Base-by-base conservation (phyloP, 345 rosid genomes). In the Rubroshorea leprosula region DNA sequence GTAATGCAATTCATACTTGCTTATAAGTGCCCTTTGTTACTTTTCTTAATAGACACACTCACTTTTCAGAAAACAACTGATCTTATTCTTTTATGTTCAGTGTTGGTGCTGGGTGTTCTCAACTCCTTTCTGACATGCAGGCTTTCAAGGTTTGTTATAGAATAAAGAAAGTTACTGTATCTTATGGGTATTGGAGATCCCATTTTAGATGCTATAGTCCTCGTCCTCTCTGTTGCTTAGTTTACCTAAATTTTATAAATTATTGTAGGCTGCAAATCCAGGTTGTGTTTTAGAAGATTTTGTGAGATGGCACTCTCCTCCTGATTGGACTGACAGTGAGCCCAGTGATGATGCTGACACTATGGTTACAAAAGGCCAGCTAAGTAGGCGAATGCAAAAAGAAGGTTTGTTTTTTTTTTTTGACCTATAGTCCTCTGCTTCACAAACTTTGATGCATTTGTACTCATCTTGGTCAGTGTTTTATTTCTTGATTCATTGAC, bases 61-160 rank as follows among this genome's bases (percentile, higher is more conserved):
- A 35, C 41, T 35, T 35, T 35, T 35, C 9, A 2, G 1, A 6
- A 35, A 35, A 10, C 41, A 35, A 35, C 11, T n/a, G 41, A 35
- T 25, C 31, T 21, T 58, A 19, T 43, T 41, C 70, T 76, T 56
- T 55, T 67, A 20, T 75, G 69, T 49, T 69, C 80, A 93, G 99
- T 76, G 87, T 93, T 66, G 99, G 99, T 68, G 99, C 97, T 79
- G 99, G 96, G 47, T 89, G 99, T 73, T 93, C 99, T 76, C 99
- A 85, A 73, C 95, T 93, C 66, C 83, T 89, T 41, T 93, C 97
- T 61, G 99, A 93, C 81, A 93, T 93, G 99, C 99, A 93, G 72
- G 99, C 97, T 73, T 93, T 89, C 76, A 89, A 89, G 99, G 97
- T 93, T 68, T 48, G 50, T 61, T 55, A 56, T 15, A 9, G 51